Evolutionary conservation across 305 asterid species (phyloP).

Genomic region (Ilex paraguariensis): DNA sequence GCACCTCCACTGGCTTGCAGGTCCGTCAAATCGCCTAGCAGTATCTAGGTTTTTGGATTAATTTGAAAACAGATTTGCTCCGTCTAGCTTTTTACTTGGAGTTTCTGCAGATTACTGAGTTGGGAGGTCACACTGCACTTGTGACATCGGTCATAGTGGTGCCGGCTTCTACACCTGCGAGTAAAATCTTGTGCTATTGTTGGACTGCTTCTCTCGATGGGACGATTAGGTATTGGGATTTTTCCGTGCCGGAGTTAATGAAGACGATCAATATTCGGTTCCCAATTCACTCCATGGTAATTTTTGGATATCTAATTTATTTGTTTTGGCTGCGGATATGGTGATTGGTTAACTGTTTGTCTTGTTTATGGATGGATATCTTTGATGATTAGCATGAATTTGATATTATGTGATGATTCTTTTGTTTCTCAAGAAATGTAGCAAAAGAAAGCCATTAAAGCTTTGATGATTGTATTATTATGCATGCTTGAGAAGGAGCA

Average conservation of each 20-base stretch:
- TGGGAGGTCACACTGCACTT: constrained; percentile 72
- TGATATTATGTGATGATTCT: too few relatives aligned
- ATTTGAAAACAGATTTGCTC: not conserved
- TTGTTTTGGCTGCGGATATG: not conserved
- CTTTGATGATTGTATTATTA: too few relatives aligned
- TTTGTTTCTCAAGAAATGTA: too few relatives aligned
- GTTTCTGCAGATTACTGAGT: constrained; percentile 64
- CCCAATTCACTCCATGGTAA: constrained; percentile 82
- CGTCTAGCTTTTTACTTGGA: not conserved
- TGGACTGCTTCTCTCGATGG: constrained; percentile 94
- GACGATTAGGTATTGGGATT: constrained; percentile 85
- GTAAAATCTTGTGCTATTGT: constrained; percentile 56
- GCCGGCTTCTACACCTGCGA: constrained; percentile 49
- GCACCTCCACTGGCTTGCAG: constrained; percentile 87
- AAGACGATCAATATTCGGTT: constrained; percentile 46
- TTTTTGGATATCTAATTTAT: not conserved
- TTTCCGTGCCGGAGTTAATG: constrained; percentile 61
- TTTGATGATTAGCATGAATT: too few relatives aligned
- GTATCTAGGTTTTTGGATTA: not conserved
- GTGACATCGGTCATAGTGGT: constrained; percentile 86
- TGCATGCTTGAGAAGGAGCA: too few relatives aligned
- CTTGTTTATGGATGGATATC: too few relatives aligned
- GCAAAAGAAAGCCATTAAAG: too few relatives aligned
- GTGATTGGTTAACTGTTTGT: not conserved
- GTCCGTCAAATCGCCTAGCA: constrained; percentile 17